Base-by-base conservation (phyloP, 2,329 filamentous ascomycete species). In the Colletotrichum coccodes region DNA sequence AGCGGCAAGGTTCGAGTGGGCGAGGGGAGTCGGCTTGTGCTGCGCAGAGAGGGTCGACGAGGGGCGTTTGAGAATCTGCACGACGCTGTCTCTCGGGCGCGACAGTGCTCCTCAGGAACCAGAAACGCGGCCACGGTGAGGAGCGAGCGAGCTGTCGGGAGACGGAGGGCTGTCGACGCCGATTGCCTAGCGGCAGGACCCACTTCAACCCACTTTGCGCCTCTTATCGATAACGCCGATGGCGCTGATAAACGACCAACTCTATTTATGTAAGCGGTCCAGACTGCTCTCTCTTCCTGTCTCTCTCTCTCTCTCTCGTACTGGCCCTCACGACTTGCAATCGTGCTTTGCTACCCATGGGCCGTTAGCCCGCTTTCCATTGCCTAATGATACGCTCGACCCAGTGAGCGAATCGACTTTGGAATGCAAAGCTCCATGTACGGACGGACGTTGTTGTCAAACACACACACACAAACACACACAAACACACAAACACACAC, bases 21-120 rank as follows among this genome's bases (percentile, higher is more conserved):
- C 30, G n/a, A 38, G 21, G 50, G 26, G 30, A 34, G 42, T 18
- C 38, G 47, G 26, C 54, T 42, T 42, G 53, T 42, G 28, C 52
- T n/a, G 60, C 14, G 61, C 47, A 32, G 38, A 26, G 14, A 28
- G 32, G 26, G 9, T 52, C 23, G 36, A 50, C 23, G 40, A 34
- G 49, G 28, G 52, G 36, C 23, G 65, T 68, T 68, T 68, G 65
- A 65, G 49, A 47, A 46, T 49, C 34, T 65, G 65, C 65, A 65
- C 30, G 32, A 42, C 49, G 65, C 47, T 42, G 53, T 38, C 28
- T 61, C 62, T 36, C 49, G 62, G 66, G 57, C 66, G 50, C 57
- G 56, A 59, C 54, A 36, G 36, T 36, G 47, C 60, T 23, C n/a
- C 34, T 14, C 56, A 18, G 32, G 52, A 62, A 60, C 65, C 38